phyloP scores from a whole-genome alignment of 1,284 basidiomycete species.

The Mycena citricolor region DNA sequence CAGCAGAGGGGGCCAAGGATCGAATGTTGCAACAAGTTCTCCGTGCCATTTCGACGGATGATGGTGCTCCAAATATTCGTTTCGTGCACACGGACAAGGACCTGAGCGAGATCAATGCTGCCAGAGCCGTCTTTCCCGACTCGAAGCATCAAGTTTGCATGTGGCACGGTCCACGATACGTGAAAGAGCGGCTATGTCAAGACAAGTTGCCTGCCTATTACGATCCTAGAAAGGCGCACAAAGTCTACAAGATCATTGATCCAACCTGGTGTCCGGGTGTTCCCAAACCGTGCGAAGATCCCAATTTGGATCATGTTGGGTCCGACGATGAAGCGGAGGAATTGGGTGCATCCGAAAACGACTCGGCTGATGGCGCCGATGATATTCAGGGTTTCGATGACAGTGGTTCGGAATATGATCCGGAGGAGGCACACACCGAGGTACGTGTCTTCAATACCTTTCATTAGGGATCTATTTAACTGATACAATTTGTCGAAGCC shows the following conservation, averaged over 20 bases:
- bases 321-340: background rate
- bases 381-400: no score
- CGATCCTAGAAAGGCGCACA: slow-evolving; percentile 14
- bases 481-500: no score
- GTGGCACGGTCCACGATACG: slow-evolving; percentile 16
- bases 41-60: background rate
- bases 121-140: slow-evolving; percentile 4
- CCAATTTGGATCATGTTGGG: slow-evolving; percentile 3
- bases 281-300: slow-evolving; percentile 5
- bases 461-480: no score
- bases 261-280: slow-evolving; percentile 23
- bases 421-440: no score
- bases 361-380: no score
- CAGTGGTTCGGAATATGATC: no score
- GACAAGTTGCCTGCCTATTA: slow-evolving; percentile 15
- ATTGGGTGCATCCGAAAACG: no score
- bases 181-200: slow-evolving; percentile 12
- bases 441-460: no score
- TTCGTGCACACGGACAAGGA: slow-evolving; percentile 23
- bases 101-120: slow-evolving; percentile 15
- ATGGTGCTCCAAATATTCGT: slow-evolving; percentile 15
- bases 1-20: slow-evolving; percentile 18
- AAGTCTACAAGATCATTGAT: slow-evolving; percentile 18
- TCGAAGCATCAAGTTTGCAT: slow-evolving; percentile 20
- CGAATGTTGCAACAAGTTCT: slow-evolving; percentile 18